Evolutionary conservation across 1,284 basidiomycete genomes (phyloP).

Genomic region (Trametes pubescens): DNA sequence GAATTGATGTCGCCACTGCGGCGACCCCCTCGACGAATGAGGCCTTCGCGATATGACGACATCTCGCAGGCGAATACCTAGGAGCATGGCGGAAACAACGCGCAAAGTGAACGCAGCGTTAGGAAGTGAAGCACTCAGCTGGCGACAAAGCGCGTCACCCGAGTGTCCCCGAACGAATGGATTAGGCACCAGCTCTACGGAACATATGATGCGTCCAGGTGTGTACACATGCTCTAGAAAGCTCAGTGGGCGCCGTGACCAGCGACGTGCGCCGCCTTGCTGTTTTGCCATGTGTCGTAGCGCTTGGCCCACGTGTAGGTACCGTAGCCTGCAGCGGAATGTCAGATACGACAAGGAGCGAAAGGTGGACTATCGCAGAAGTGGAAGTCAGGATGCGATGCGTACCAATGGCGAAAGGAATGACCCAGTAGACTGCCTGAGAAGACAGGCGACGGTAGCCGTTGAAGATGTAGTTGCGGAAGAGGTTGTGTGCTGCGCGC

Average conservation of each 20-base stretch:
- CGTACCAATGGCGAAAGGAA: constrained; percentile 84
- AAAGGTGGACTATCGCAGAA: not conserved
- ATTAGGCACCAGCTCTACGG: constrained; percentile 25
- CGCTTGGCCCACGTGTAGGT: constrained; percentile 86
- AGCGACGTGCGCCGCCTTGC: constrained; percentile 82
- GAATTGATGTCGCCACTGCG: constrained; percentile 5
- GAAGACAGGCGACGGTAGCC: constrained; percentile 81
- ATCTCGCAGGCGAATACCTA: not conserved
- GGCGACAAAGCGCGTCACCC: not conserved
- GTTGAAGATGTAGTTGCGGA: constrained; percentile 87
- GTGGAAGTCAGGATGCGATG: constrained; percentile 31
- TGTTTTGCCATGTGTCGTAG: constrained; percentile 76
- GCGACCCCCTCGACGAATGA: not conserved
- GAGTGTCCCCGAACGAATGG: constrained; percentile 11
- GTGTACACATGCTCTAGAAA: constrained; percentile 20
- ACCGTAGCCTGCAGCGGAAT: constrained; percentile 68
- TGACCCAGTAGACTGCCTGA: constrained; percentile 82
- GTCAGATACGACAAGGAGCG: constrained; percentile 3
- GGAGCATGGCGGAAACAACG: not conserved
- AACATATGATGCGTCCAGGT: constrained; percentile 10
- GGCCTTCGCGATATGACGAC: constrained; percentile 8
- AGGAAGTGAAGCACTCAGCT: not conserved
- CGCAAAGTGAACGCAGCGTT: not conserved
- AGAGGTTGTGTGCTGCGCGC: constrained; percentile 73
- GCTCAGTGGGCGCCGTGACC: constrained; percentile 42